phyloP scores from a whole-genome alignment of 1,284 basidiomycete genomes.

The Leucoagaricus sp. region DNA sequence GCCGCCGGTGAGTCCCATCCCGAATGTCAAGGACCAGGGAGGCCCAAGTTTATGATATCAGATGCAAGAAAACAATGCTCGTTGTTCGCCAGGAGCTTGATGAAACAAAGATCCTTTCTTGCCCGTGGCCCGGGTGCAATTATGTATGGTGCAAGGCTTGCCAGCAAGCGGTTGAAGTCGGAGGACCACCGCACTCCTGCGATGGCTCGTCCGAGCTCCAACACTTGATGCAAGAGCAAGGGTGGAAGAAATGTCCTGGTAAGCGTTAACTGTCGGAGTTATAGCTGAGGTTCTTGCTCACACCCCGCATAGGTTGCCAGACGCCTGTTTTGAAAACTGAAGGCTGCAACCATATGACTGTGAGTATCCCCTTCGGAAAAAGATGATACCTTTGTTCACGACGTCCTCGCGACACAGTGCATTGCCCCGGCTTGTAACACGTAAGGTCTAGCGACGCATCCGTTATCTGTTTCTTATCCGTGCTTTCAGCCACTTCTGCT shows the following conservation, averaged over 20 bases:
- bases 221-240: constrained; percentile 49
- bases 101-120: constrained; percentile 24
- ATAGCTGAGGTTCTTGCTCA: background rate
- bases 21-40: background rate
- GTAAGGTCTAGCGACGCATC: too few species aligned
- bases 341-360: constrained; percentile 70
- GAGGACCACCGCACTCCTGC: constrained; percentile 50
- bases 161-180: constrained; percentile 41
- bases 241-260: constrained; percentile 64
- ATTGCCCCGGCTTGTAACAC: constrained; percentile 58
- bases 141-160: constrained; percentile 57
- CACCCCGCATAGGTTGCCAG: constrained; percentile 46
- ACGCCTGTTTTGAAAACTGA: constrained; percentile 56
- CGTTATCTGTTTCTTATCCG: too few species aligned
- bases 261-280: background rate
- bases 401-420: constrained; percentile 41
- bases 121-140: constrained; percentile 35
- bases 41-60: background rate
- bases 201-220: constrained; percentile 55
- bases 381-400: background rate
- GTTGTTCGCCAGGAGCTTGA: constrained; percentile 52
- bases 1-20: constrained; percentile 40
- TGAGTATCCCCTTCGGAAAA: constrained; percentile 25
- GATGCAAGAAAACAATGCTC: constrained; percentile 35
- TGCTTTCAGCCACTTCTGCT: constrained; percentile 59